These are phyloP conservation scores for Zangia roseola DNA, from an alignment of 768 basidiomycete species.

Conservation along the genomic window DNA sequence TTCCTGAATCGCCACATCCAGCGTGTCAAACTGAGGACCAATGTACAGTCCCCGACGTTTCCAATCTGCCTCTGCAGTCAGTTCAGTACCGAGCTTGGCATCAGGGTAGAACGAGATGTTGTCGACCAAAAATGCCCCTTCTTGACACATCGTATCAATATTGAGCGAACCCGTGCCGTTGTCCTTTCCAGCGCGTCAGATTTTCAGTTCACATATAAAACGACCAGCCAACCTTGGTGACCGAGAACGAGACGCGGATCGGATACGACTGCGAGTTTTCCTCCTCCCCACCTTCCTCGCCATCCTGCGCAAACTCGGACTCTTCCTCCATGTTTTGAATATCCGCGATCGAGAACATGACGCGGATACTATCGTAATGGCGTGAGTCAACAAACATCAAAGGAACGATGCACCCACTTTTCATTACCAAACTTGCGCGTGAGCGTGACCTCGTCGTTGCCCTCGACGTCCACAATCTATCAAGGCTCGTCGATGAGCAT, in stretches of 20 bases:
- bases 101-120: constrained; percentile 87
- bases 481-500: background rate
- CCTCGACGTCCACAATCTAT: constrained; percentile 69
- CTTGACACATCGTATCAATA: constrained; percentile 76
- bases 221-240: constrained; percentile 67
- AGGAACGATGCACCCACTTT: constrained; percentile 49
- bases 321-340: constrained; percentile 53
- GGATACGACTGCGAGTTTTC: constrained; percentile 50
- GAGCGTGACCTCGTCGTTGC: constrained; percentile 80
- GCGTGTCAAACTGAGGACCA: constrained; percentile 91
- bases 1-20: constrained; percentile 84
- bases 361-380: constrained; percentile 52
- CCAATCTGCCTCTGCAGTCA: constrained; percentile 92
- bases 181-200: constrained; percentile 35
- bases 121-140: constrained; percentile 81
- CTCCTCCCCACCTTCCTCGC: constrained; percentile 34
- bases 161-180: constrained; percentile 64
- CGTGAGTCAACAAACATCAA: background rate
- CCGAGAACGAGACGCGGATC: constrained; percentile 74
- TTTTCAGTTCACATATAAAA: background rate
- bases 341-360: constrained; percentile 93
- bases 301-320: constrained; percentile 38
- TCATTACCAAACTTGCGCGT: constrained; percentile 90
- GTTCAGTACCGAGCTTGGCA: constrained; percentile 63
- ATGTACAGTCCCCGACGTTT: constrained; percentile 88